Evolutionary conservation across 176 grass and related monocot species (phyloP).

Genomic region (Dactylis glomerata): DNA sequence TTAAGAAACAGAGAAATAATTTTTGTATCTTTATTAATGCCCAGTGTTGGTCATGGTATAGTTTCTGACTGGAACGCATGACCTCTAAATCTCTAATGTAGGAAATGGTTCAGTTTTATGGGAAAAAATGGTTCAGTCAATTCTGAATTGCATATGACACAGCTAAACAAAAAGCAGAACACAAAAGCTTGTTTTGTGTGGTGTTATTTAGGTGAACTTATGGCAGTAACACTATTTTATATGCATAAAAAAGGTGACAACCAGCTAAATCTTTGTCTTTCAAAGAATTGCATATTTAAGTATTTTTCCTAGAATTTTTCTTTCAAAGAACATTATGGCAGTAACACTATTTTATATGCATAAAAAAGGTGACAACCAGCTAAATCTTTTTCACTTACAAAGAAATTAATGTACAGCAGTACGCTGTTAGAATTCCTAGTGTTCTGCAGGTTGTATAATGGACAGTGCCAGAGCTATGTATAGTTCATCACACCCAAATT

Average conservation of each 20-base stretch:
- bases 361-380: no score
- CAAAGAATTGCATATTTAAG: no score
- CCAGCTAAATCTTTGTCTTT: no score
- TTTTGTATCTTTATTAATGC: background rate
- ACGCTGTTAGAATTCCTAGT: background rate
- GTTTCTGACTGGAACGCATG: background rate
- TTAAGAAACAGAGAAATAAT: background rate
- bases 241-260: no score
- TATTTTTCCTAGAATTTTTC: background rate
- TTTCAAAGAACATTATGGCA: background rate
- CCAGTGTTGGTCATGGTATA: background rate
- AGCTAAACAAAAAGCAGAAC: slow-evolving; percentile 2
- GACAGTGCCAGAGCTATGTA: no score
- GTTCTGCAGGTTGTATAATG: background rate
- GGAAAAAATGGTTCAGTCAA: no score
- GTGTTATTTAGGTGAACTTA: background rate
- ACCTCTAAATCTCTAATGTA: background rate
- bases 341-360: no score
- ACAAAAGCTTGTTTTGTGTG: slow-evolving; percentile 8
- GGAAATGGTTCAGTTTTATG: background rate
- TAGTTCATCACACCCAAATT: no score
- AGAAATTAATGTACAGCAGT: background rate
- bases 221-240: no score
- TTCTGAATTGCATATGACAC: background rate
- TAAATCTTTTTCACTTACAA: background rate